Base-by-base conservation (phyloP, 169 alveolate genomes). In the Cryptosporidium muris region DNA sequence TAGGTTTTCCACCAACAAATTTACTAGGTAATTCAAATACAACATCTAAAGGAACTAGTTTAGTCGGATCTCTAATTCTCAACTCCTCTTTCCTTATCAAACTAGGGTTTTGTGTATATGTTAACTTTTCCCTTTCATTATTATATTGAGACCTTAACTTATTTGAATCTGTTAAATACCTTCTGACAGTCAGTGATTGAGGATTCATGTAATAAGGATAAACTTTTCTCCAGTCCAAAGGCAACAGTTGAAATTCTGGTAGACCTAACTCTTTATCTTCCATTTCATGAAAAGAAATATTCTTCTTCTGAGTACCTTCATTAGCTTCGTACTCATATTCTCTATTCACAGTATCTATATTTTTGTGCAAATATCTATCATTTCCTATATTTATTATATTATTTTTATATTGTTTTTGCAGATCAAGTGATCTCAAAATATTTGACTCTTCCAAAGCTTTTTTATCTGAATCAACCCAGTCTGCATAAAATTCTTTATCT, bases 401-500 rank as follows among this genome's bases (percentile, higher is more conserved):
- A 9, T 49, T 9, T 1, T 49, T 49, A 12, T 9, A 49, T 9
- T 9, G 12, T 9, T 49, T 49, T 49, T 49, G 8, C 12, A 49
- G 12, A 49, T 49, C 0, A 49, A 9, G 54, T 9, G 12, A 9
- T 49, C 25, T 25, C 25, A 25, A 25, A 2, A 16, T 53, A 25
- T 53, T 53, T 53, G 34, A 1, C 63, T 53, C 34, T 1, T 9
- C 2, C 34, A 37, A 25, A 16, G 38, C 6, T 60, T 16, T 34
- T 1, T n/a, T 16, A 51, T 74, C 85, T 1, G 34, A 9, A 1
- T 74, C 43, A 11, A 74, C 8, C 85, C 85, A 74, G 12, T 58
- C 12, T 0, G 45, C 43, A 62, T 74, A 74, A 12, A 74, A 74
- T 6, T 51, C 49, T 2, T 49, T 63, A 43, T 74, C 60, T 49